Evolutionary conservation across 305 asterid genomes (phyloP).

Genomic region (Fraxinus floribunda): DNA sequence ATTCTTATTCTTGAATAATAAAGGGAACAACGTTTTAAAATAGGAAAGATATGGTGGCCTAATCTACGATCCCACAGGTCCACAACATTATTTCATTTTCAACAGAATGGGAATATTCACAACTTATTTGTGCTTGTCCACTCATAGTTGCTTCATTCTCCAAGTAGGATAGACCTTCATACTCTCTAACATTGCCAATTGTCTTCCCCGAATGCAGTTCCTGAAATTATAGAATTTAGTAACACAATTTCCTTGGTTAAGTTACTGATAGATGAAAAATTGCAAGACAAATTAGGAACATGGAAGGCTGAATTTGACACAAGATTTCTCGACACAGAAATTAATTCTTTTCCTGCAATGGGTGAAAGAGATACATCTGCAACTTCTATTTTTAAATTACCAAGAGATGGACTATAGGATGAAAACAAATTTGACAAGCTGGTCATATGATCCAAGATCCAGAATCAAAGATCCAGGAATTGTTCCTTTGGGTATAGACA

Average conservation of each 20-base stretch:
- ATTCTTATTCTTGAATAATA: neutral
- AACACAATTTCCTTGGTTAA: neutral
- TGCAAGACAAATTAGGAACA: neutral
- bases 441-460: neutral
- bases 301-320: neutral
- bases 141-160: neutral
- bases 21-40: neutral
- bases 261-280: neutral
- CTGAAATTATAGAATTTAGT: neutral
- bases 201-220: neutral
- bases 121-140: neutral
- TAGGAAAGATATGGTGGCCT: neutral
- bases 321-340: neutral
- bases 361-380: neutral
- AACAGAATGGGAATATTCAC: neutral
- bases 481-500: neutral
- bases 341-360: neutral
- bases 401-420: neutral
- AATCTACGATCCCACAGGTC: neutral
- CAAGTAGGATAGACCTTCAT: neutral
- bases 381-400: neutral
- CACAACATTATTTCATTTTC: neutral
- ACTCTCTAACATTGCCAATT: neutral
- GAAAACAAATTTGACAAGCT: neutral
- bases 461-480: neutral